Percentiles rank a stretch among this genome's conserved stretches.
Conservation (phyloP, 768 basidiomycete species). For the Asterophora parasitica region DNA sequence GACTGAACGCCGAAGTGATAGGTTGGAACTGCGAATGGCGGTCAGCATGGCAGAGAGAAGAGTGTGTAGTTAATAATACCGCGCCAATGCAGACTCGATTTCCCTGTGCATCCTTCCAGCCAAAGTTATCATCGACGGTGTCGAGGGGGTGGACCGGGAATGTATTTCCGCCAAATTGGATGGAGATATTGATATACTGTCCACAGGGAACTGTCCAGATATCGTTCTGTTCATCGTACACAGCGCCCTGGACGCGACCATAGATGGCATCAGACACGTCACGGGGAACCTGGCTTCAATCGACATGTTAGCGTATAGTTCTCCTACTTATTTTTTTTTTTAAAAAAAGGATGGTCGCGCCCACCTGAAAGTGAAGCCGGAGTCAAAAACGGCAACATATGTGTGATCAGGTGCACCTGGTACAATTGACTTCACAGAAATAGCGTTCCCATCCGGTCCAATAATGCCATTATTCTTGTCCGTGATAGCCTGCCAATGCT, state of each 20-base stretch:
- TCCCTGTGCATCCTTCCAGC: slow-evolving; percentile 41
- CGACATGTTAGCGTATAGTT: not conserved
- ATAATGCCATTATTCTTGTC: slow-evolving; percentile 64
- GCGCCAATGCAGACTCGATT: slow-evolving; percentile 61
- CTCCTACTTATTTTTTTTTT: not conserved
- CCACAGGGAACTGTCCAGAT: slow-evolving; percentile 75
- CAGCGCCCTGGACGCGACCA: slow-evolving; percentile 69
- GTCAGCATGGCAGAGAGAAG: not conserved
- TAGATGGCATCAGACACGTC: slow-evolving; percentile 78
- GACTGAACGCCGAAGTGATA: slow-evolving; percentile 72
- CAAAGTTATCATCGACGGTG: slow-evolving; percentile 55
- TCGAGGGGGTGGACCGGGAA: slow-evolving; percentile 77
- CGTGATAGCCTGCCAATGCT: slow-evolving; percentile 77
- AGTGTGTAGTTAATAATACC: slow-evolving; percentile 32
- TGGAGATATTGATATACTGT: slow-evolving; percentile 64
- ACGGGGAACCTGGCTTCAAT: slow-evolving; percentile 61
- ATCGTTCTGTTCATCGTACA: slow-evolving; percentile 48
- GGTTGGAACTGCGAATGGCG: slow-evolving; percentile 70
- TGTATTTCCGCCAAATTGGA: slow-evolving; percentile 66
- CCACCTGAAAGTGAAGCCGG: slow-evolving; percentile 54
- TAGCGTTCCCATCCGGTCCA: slow-evolving; percentile 68
- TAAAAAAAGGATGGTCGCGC: not conserved
- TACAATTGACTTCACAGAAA: slow-evolving; percentile 60
- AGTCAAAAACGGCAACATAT: slow-evolving; percentile 70
- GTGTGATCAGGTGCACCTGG: slow-evolving; percentile 60